phyloP scores from a whole-genome alignment of 2,329 filamentous ascomycete genomes.

The Cercospora nicotianae region DNA sequence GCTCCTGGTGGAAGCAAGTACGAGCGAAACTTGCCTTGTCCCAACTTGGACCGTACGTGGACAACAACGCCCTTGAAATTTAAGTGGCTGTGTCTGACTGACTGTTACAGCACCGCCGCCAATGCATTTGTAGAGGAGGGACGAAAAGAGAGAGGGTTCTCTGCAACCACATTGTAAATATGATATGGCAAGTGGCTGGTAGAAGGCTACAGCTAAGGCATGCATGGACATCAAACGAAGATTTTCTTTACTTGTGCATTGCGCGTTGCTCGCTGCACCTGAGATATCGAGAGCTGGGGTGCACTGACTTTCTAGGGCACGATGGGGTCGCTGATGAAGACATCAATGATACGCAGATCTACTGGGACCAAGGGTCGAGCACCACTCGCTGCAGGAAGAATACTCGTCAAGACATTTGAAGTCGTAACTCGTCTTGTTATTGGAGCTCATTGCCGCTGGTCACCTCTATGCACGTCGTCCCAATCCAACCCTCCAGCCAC shows the following conservation, averaged over 20 bases:
- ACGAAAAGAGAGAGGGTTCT: neutral
- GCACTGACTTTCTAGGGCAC: neutral
- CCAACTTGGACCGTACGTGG: conserved; percentile 77
- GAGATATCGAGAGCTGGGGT: neutral
- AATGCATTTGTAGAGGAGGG: conserved; percentile 44
- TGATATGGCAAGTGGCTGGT: neutral
- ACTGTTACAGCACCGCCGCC: conserved; percentile 50
- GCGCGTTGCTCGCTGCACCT: neutral
- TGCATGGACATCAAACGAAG: neutral
- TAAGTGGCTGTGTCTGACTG: too few species aligned
- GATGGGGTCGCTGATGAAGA: neutral
- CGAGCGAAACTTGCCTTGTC: conserved; percentile 85
- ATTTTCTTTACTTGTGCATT: neutral
- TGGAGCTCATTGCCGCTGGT: neutral
- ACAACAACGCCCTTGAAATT: too few species aligned
- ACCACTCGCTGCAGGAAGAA: neutral
- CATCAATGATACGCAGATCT: neutral
- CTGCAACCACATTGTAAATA: neutral
- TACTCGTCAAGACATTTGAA: neutral
- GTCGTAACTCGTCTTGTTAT: neutral
- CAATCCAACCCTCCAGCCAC: neutral
- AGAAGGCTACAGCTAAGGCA: neutral
- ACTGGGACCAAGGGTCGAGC: neutral
- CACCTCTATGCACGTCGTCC: neutral
- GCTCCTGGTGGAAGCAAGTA: conserved; percentile 97